These are phyloP conservation scores for Dimargaris verticillata DNA, from an alignment of 192 early-diverging fungal species.

Conservation along the genomic window DNA sequence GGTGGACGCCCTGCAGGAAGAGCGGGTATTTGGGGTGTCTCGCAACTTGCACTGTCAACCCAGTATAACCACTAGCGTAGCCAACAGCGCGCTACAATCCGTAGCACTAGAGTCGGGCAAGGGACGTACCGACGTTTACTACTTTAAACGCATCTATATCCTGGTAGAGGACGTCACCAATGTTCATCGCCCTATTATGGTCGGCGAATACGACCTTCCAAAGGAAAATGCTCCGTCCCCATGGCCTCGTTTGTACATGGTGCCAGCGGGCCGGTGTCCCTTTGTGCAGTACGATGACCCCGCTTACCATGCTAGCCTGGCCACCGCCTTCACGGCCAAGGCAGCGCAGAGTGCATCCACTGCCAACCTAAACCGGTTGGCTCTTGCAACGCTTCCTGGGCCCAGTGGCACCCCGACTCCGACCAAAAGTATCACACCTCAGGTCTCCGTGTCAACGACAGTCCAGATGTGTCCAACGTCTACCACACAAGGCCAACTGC, in stretches of 20 bases:
- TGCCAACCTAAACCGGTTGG: no score
- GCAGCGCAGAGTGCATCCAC: no score
- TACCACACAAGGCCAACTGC: no score
- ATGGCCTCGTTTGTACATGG: slow-evolving; percentile 35
- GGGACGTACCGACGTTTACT: slow-evolving; percentile 26
- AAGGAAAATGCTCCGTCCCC: slow-evolving; percentile 24
- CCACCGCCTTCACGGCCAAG: not conserved
- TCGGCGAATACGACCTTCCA: slow-evolving; percentile 27
- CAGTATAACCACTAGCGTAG: no score
- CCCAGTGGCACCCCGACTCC: no score
- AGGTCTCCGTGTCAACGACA: no score
- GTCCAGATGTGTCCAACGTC: no score
- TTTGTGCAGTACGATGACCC: slow-evolving; percentile 35
- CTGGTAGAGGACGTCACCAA: slow-evolving; percentile 28
- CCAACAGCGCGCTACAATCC: slow-evolving; percentile 25
- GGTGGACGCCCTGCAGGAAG: slow-evolving; percentile 20
- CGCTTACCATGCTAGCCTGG: not conserved
- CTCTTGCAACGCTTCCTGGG: no score
- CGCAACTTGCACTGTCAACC: slow-evolving; percentile 26
- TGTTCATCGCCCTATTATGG: slow-evolving; percentile 24
- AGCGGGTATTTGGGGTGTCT: slow-evolving; percentile 30
- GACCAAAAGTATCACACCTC: no score
- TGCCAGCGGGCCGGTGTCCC: slow-evolving; percentile 29
- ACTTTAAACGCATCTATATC: slow-evolving; percentile 29
- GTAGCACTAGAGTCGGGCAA: slow-evolving; percentile 21